Evolutionary conservation across 306 rosid species (phyloP), one percentile per base, ranked within the genome.

Genomic region (Betula pendula): DNA sequence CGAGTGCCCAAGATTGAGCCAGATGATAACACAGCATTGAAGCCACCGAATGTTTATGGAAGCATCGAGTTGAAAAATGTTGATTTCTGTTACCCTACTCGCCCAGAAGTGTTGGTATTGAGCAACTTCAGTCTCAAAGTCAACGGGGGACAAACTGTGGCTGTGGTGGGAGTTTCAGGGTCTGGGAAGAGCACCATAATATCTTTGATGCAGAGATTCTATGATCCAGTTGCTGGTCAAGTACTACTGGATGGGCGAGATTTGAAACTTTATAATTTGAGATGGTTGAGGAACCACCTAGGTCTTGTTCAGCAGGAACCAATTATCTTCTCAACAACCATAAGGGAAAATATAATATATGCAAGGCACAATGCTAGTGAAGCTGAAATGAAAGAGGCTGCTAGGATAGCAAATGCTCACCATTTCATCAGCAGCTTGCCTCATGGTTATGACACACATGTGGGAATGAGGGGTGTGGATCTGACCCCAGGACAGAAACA

Each of bases 241-340:
- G 96, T 96, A 69, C 77, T 96, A 73, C 82, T 96, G 63, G 99
- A 96, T 68, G 96, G 99, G 69, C 89, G 97, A 81, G 99, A 96
- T 84, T 82, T 96, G 84, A 96, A 92, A 69, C 88, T 75, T 15
- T 96, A 91, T 84, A 96, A 92, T 81, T 82, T 96, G 86, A 90
- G 97, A 87, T 96, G 99, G 99, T 84, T 96, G 84, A 85, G 99
- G 85, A 91, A 82, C 83, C 99, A 96, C 82, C 96, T 96, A 6
- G 99, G 99, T 81, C 88, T 96, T 77, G 99, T 96, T 75, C 99
- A 96, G 84, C 99, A 96, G 89, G 99, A 96, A 70, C 99, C 99
- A 73, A 88, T 96, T 74, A 96, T 96, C 73, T 96, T 96, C 85
- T 96, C 99, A 40, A 96, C 98, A 58, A 96, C 99, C 60, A 87